Evolutionary conservation across 768 basidiomycete genomes (phyloP).

Genomic region (Favolaschia claudopus): DNA sequence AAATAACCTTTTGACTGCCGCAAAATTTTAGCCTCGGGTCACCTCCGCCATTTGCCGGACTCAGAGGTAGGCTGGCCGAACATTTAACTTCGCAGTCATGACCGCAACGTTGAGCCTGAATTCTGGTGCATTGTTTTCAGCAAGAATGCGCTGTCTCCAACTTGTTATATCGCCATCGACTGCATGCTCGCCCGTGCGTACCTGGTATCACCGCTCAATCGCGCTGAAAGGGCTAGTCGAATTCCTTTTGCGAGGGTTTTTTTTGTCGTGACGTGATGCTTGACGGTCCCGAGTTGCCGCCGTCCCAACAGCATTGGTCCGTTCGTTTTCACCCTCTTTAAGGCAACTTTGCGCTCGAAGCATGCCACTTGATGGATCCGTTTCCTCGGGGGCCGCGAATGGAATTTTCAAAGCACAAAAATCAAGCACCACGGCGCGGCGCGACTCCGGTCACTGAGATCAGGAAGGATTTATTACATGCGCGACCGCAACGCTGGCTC

Average conservation of each 20-base stretch:
- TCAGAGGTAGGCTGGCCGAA: no score
- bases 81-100: no score
- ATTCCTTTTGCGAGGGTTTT: constrained; percentile 7
- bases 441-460: constrained; percentile 6
- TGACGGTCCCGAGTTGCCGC: constrained; percentile 25
- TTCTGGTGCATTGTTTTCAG: no score
- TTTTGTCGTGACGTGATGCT: constrained; percentile 23
- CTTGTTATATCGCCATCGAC: background rate
- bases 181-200: background rate
- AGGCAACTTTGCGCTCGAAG: background rate
- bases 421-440: no score
- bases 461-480: constrained; percentile 12
- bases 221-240: constrained; percentile 9
- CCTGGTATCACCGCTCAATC: constrained; percentile 1
- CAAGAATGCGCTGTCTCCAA: no score
- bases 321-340: background rate
- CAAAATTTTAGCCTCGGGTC: no score
- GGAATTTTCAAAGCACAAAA: no score
- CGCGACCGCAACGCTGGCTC: constrained; percentile 14
- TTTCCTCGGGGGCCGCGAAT: no score
- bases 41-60: no score
- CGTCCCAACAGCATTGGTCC: constrained; percentile 3
- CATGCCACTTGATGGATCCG: background rate
- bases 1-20: constrained; percentile 13
- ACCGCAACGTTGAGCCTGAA: no score